Conservation (phyloP, 1,139 yeast genomes). For the Protomyces arabidopsidicola region DNA sequence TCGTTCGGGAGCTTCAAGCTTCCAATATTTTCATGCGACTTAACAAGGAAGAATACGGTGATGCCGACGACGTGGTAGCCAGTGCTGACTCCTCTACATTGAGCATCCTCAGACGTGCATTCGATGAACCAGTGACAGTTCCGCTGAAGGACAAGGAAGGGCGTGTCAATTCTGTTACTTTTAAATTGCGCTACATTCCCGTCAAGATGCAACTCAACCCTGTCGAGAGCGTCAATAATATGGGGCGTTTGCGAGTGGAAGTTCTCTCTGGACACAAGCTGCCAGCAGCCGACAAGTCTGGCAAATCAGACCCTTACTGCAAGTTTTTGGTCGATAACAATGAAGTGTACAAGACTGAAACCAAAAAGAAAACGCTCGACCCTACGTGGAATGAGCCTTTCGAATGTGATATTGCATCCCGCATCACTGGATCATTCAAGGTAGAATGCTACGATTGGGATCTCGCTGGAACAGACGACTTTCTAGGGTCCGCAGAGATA, state of each 20-base stretch:
- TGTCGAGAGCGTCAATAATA: constrained; percentile 67
- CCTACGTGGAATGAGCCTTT: constrained; percentile 79
- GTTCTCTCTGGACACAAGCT: constrained; percentile 64
- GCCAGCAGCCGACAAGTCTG: constrained; percentile 79
- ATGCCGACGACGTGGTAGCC: constrained; percentile 57
- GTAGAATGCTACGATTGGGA: constrained; percentile 83
- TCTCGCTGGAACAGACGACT: constrained; percentile 74
- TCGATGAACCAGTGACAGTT: constrained; percentile 47
- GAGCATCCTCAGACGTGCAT: constrained; percentile 63
- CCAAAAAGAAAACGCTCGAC: constrained; percentile 74
- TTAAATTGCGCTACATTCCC: constrained; percentile 77
- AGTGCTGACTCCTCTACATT: constrained; percentile 64
- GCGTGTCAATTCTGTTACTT: constrained; percentile 46
- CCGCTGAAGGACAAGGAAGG: constrained; percentile 31
- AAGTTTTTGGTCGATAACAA: constrained; percentile 54
- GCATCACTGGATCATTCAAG: constrained; percentile 56
- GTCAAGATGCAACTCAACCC: constrained; percentile 61
- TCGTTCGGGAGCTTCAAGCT: constrained; percentile 70
- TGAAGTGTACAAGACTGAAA: constrained; percentile 69
- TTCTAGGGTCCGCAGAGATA: constrained; percentile 62
- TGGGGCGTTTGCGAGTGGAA: constrained; percentile 66
- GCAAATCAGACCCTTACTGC: constrained; percentile 88
- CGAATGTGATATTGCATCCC: constrained; percentile 52
- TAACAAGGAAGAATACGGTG: constrained; percentile 46
- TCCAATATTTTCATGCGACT: constrained; percentile 63